A percentile compares a stretch with the other conserved stretches of the same genome.
Conservation (phyloP, 2,329 filamentous ascomycete species). For the Diplodia intermedia region DNA sequence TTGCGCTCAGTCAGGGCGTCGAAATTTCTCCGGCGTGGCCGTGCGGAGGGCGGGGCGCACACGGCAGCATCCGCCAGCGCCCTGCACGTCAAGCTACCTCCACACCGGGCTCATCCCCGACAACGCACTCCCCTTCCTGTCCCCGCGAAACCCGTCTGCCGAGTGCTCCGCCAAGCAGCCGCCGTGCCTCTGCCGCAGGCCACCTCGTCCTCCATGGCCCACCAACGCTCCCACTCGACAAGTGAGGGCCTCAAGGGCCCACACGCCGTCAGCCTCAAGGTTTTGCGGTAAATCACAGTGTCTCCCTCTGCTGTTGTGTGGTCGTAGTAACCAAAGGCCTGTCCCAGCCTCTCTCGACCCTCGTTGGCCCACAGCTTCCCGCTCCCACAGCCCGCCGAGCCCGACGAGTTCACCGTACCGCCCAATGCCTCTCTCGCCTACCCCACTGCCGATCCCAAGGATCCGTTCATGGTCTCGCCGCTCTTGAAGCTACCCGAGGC, state of each 20-base stretch:
- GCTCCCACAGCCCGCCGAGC: constrained; percentile 59
- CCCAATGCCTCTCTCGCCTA: constrained; percentile 77
- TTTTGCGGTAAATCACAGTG: constrained; percentile 74
- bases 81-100: constrained; percentile 29
- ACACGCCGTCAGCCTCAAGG: constrained; percentile 84
- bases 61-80: constrained; percentile 22
- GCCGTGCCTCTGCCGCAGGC: neutral
- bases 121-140: constrained; percentile 3
- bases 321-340: constrained; percentile 1
- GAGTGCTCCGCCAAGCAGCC: neutral
- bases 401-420: constrained; percentile 58
- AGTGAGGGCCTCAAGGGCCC: constrained; percentile 58
- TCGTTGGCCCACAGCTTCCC: constrained; percentile 76
- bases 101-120: constrained; percentile 4
- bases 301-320: neutral
- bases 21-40: constrained; percentile 23
- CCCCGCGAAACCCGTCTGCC: constrained; percentile 8
- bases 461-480: constrained; percentile 63
- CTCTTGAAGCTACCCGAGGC: constrained; percentile 84
- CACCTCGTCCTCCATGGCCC: constrained; percentile 42
- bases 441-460: constrained; percentile 58
- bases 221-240: constrained; percentile 48
- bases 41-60: constrained; percentile 8
- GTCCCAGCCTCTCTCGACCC: constrained; percentile 76
- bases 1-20: neutral